These are phyloP conservation scores for Chaetomidium leptoderma DNA, from an alignment of 495 filamentous ascomycete species.

Conservation along the genomic window DNA sequence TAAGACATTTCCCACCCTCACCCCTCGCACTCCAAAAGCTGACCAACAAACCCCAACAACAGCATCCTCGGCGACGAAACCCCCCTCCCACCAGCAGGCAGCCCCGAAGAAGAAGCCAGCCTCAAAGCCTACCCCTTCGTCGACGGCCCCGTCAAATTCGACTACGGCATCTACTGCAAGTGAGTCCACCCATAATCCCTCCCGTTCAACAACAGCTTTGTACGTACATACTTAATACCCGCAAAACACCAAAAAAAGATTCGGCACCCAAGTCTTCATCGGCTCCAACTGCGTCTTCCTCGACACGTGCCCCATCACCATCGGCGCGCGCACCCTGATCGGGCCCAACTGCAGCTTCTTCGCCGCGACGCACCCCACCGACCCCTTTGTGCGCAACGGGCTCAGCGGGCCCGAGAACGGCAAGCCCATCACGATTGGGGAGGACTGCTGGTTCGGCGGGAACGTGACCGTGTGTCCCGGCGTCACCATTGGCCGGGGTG, in stretches of 20 bases:
- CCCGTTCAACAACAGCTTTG: conserved; percentile 18
- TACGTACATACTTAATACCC: neutral
- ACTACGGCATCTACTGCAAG: conserved; percentile 73
- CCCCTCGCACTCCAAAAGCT: neutral
- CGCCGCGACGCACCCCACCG: conserved; percentile 69
- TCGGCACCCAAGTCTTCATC: conserved; percentile 67
- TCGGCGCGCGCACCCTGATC: conserved; percentile 74
- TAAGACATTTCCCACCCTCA: conserved; percentile 40
- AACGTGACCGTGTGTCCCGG: conserved; percentile 71
- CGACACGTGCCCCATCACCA: conserved; percentile 71
- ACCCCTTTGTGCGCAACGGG: conserved; percentile 69
- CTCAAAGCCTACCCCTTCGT: conserved; percentile 64
- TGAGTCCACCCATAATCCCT: conserved; percentile 18
- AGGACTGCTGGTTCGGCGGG: conserved; percentile 89
- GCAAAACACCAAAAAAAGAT: conserved; percentile 16
- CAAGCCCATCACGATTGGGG: conserved; percentile 69
- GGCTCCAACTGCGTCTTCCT: conserved; percentile 73
- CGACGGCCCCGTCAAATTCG: conserved; percentile 64
- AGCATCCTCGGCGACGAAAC: conserved; percentile 58
- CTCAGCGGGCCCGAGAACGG: conserved; percentile 70
- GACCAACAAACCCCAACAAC: neutral
- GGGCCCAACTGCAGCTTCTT: conserved; percentile 76
- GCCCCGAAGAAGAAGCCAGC: conserved; percentile 55
- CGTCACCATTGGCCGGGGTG: conserved; percentile 71
- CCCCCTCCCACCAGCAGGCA: conserved; percentile 55